Evolutionary conservation across 257 asterid species (phyloP), one percentile per base, ranked within the genome.

Genomic region (Misopates orontium): DNA sequence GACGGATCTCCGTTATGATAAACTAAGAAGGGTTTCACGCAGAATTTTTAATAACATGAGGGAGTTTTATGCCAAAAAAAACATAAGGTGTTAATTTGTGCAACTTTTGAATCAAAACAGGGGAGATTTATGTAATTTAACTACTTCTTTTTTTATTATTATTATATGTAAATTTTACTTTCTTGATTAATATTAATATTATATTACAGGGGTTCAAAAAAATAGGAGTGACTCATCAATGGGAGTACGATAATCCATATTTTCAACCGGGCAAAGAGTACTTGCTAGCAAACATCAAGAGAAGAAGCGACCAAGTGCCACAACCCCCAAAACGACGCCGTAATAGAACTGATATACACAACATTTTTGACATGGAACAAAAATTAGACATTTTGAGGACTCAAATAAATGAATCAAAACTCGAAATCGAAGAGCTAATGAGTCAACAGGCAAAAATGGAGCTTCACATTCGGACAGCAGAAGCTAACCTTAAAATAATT

Each of bases 181-280:
- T 57, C 14, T 28, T 28, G 36, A 28, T 28, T 28, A 2, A 28
- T 2, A 9, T 36, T 28, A 28, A 4, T 36, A 36, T 0, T 54
- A 7, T 28, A 7, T 28, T 56, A 14, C 32, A 88, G 96, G 90
- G 93, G 6, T 88, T 88, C 39, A 72, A 83, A 49, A 88, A 85
- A 77, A 72, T 83, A 4, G 89, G 91, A 49, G 63, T 75, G 50
- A 75, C 71, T 39, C 80, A 81, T 66, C 78, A 75, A 56, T 85
- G 87, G 87, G 91, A 85, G 24, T 88, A 82, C 16, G 77, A 66
- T 56, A 72, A 77, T 28, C 62, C 71, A 14, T 42, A 84, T 74
- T 88, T 88, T 53, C 86, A 84, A 68, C 67, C 60, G 0, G 94
- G 89, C 63, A 70, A 72, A 13, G 66, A 68, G 25, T 24, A 83